Base-by-base conservation (phyloP, 257 asterid genomes). In the Paulownia fortunei region DNA sequence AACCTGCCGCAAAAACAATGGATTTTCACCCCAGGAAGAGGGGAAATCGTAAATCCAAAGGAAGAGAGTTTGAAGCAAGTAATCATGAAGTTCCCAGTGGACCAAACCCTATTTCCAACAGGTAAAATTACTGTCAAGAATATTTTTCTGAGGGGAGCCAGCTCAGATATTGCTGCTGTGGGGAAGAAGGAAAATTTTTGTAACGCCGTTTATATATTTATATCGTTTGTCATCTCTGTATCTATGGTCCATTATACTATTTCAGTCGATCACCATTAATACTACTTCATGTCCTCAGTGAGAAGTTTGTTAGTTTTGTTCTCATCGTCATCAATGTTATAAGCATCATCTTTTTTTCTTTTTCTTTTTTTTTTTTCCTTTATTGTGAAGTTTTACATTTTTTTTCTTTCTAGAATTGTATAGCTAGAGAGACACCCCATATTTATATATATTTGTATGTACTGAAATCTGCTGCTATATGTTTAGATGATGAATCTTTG, bases 1-100 rank as follows among this genome's bases (percentile, higher is more conserved):
- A 34, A 5, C 6, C 79, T 21, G 24, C 74, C 21, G 41, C 76
- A 13, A 30, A 55, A 42, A 41, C 85, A 1, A 18, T 24, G 61
- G 65, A 18, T 27, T 76, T 85, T 60, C 87, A 72, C 24, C 83
- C 82, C 1, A 49, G 63, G 24, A 81, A 72, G 68, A 74, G 69
- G 23, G 54, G 6, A 4, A 72, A 26, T 34, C 76, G 72, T 5
- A 77, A 72, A 70, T 23, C 78, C 10, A 80, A 76, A 67, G 59
- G 73, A 6, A 79, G 84, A 65, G 86, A 82, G 65, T 93, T 88
- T 70, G 86, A 83, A 73, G 92, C 69, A 8, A 82, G 86, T 68
- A 82, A 89, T 70, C 98, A 93, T 76, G 96, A 89, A 79, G 97
- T 93, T 80, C 98, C 98, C 0, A 93, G 96, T 64, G 98, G 98